phyloP scores from a whole-genome alignment of 2,329 filamentous ascomycete genomes.

The Truncatella angustata region DNA sequence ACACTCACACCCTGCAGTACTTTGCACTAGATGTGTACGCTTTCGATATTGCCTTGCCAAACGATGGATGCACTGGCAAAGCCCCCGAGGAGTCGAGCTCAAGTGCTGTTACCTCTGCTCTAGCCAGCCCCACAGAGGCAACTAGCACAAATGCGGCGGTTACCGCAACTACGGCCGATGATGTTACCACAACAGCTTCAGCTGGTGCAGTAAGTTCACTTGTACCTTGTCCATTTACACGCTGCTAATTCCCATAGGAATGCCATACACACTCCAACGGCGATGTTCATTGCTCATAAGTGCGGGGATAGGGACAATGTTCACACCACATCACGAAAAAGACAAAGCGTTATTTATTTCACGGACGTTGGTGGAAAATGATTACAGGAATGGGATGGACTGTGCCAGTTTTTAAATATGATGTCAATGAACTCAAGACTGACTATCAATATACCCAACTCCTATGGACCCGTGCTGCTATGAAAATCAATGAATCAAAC shows the following conservation, averaged over 20 bases:
- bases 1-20: slow-evolving; percentile 64
- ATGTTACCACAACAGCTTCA: neutral
- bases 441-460: neutral
- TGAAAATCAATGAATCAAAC: neutral
- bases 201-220: slow-evolving; percentile 3
- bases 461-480: neutral
- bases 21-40: slow-evolving; percentile 69
- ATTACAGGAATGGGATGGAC: neutral
- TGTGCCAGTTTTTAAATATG: neutral
- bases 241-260: slow-evolving; percentile 23
- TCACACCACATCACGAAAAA: no score
- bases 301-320: neutral
- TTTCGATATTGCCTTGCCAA: slow-evolving; percentile 61
- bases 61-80: slow-evolving; percentile 58
- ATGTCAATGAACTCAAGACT: neutral
- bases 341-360: no score
- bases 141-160: neutral
- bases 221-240: no score
- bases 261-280: slow-evolving; percentile 41
- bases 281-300: slow-evolving; percentile 36
- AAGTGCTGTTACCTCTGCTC: no score
- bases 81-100: neutral
- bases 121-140: no score
- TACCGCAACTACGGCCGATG: neutral
- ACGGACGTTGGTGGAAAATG: neutral